Evolutionary conservation across 345 rosid species (phyloP).

Genomic region (Turritis glabra): DNA sequence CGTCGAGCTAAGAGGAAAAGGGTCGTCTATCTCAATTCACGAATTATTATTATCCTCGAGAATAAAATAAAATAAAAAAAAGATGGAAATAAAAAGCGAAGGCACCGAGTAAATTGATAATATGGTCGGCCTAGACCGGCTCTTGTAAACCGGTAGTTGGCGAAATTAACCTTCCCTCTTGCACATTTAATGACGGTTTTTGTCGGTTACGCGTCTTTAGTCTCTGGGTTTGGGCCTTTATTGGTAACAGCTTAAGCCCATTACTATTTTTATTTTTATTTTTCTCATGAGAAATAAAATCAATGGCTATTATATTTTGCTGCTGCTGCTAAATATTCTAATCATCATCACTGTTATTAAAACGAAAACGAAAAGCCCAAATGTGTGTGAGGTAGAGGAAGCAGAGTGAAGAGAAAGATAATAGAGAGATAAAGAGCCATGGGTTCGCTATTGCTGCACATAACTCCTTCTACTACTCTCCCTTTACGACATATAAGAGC

Average conservation of each 20-base stretch:
- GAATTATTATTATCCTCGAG: slow-evolving; percentile 19
- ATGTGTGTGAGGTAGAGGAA: slow-evolving; percentile 14
- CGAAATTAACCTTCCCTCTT: slow-evolving; percentile 11
- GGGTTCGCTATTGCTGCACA: slow-evolving; percentile 38
- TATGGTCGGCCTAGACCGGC: slow-evolving; percentile 19
- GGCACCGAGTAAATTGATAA: slow-evolving; percentile 15
- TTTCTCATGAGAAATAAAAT: background rate
- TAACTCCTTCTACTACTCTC: slow-evolving; percentile 42
- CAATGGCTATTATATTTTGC: slow-evolving; percentile 1
- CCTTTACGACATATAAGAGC: slow-evolving; percentile 47
- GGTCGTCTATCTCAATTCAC: slow-evolving; percentile 26
- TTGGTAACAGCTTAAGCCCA: too few species aligned
- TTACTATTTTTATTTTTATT: background rate
- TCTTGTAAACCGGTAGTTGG: background rate
- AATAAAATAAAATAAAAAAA: background rate
- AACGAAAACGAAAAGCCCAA: too few species aligned
- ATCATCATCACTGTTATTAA: too few species aligned
- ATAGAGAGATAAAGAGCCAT: slow-evolving; percentile 34
- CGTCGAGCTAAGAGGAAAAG: slow-evolving; percentile 24
- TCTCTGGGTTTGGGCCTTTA: background rate
- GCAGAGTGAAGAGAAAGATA: slow-evolving; percentile 13
- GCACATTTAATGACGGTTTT: slow-evolving; percentile 23
- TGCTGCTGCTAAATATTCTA: background rate
- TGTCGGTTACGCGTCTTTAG: slow-evolving; percentile 39
- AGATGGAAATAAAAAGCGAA: background rate